phyloP scores from a whole-genome alignment of 1,139 yeast genomes.

The Sugiyamaella japonica region DNA sequence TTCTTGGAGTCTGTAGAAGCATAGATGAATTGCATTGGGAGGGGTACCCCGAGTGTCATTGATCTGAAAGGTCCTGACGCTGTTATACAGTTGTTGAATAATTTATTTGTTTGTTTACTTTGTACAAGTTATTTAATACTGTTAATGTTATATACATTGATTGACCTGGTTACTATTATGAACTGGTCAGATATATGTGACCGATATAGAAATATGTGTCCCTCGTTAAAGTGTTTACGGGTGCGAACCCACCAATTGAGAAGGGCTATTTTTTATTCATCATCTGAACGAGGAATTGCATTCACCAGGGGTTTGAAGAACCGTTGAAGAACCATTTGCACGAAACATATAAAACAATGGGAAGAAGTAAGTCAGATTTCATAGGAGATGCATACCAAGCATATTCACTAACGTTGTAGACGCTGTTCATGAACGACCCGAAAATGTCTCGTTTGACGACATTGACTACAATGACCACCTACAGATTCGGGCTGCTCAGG shows the following conservation, averaged over 20 bases:
- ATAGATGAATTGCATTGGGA: conserved; percentile 13
- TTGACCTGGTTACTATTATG: no score
- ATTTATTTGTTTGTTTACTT: neutral
- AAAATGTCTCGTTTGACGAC: conserved; percentile 79
- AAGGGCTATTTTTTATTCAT: conserved; percentile 11
- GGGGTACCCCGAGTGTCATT: no score
- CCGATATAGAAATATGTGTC: neutral
- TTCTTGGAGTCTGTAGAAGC: conserved; percentile 70
- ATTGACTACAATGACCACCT: conserved; percentile 69
- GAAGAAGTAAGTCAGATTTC: conserved; percentile 11
- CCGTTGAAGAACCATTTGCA: neutral
- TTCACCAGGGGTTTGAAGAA: neutral
- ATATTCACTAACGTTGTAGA: conserved; percentile 19
- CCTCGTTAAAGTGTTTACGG: neutral
- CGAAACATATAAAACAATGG: conserved; percentile 6
- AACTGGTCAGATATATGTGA: no score
- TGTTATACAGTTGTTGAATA: neutral
- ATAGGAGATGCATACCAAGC: neutral
- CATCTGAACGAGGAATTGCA: neutral
- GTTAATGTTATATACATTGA: no score
- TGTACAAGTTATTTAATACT: no score
- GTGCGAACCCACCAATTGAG: conserved; percentile 12
- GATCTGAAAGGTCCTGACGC: no score
- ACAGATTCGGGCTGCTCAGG: conserved; percentile 71
- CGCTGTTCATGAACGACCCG: conserved; percentile 61